Evolutionary conservation across 2,329 filamentous ascomycete genomes (phyloP), one percentile per base, ranked within the genome.

Genomic region (Trichoderma atroviride): DNA sequence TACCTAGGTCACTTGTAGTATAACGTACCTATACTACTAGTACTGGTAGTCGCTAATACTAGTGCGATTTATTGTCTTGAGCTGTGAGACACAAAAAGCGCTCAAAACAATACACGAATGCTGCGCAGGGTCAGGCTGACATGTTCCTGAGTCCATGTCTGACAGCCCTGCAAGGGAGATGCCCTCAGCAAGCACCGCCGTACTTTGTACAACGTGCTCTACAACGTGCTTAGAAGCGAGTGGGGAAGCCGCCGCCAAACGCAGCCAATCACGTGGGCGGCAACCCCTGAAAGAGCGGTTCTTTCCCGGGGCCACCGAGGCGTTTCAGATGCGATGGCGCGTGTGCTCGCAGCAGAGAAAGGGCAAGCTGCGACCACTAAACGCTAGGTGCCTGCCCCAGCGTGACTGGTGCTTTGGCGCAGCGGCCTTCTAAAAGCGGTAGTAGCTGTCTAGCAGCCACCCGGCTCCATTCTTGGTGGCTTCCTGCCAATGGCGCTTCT

Each of bases 321-420:
- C 61, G 73, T 74, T 74, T 74, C 73, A 74, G 71, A 72, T 73
- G 29, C 61, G 50, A 64, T 66, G 70, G 55, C 60, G 67, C 67
- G 67, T 37, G 59, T 64, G 60, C 37, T 63, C 53, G 35, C 53
- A 37, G n/a, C 9, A 24, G 7, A 19, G 35, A 58, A 35, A 58
- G 16, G 4, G 35, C 50, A 47, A 50, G 2, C 31, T 43, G 60
- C 43, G 52, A 22, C 67, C 31, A 29, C 50, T 52, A 37, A 29
- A 57, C 3, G 19, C 37, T 56, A 35, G 22, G 29, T 37, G 40
- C 13, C 40, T 59, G 37, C 29, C 40, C 47, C 47, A 13, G 47
- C 14, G 47, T 35, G 13, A 64, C 35, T 56, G 50, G 50, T 31
- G 61, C 61, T 43, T 56, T 64, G 52, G 33, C 29, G 24, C 27